Percentiles rank a stretch among this genome's conserved stretches.
phyloP scores from a whole-genome alignment of 2,329 filamentous ascomycete species.

The Acrocalymma vagum region DNA sequence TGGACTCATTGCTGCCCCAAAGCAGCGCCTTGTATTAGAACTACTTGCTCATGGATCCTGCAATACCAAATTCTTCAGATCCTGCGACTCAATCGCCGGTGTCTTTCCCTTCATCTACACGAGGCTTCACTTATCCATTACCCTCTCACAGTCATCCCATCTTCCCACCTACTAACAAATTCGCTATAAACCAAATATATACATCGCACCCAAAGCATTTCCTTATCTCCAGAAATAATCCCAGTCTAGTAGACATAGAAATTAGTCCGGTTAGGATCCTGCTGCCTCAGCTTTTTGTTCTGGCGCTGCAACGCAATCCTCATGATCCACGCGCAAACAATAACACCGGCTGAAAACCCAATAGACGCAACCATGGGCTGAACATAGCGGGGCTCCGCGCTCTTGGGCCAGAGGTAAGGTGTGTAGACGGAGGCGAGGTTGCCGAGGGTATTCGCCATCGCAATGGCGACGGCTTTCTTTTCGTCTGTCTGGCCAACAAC shows the following conservation, averaged over 20 bases:
- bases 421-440: constrained; percentile 47
- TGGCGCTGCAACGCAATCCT: constrained; percentile 22
- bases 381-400: constrained; percentile 15
- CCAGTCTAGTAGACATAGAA: constrained; percentile 30
- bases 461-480: constrained; percentile 51
- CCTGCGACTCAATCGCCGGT: no score
- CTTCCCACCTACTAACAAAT: no score
- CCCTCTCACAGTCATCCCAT: no score
- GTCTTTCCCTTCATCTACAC: no score
- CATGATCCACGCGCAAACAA: constrained; percentile 24
- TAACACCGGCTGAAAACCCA: constrained; percentile 18
- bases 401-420: constrained; percentile 22
- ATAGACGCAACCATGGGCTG: constrained; percentile 23
- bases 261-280: constrained; percentile 22
- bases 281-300: constrained; percentile 28
- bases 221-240: no score
- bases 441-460: constrained; percentile 51
- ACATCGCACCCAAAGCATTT: no score
- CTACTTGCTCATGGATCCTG: no score
- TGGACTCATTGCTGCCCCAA: no score
- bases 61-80: no score
- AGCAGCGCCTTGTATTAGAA: no score
- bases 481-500: constrained; percentile 50
- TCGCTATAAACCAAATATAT: no score
- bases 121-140: no score